These are phyloP conservation scores for Simmondsia chinensis DNA, from an alignment of 148 eudicot species.

Conservation along the genomic window DNA sequence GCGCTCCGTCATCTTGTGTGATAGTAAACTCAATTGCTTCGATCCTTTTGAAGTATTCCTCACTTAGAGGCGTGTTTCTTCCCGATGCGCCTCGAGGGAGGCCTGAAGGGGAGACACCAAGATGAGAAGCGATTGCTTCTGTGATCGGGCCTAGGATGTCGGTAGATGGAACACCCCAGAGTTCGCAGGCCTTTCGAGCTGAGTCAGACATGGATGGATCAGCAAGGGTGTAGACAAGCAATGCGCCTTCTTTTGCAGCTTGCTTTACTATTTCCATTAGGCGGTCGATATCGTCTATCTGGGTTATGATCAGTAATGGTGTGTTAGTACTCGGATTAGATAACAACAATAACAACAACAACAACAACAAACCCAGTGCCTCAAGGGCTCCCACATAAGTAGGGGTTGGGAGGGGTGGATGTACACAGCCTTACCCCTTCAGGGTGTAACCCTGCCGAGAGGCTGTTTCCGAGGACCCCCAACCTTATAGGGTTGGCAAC, in stretches of 20 bases:
- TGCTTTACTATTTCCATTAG: slow-evolving; percentile 71
- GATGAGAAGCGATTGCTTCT: slow-evolving; percentile 72
- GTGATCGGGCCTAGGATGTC: slow-evolving; percentile 81
- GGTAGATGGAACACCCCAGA: slow-evolving; percentile 62
- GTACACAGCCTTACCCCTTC: too few relatives aligned
- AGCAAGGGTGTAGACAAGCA: slow-evolving; percentile 82
- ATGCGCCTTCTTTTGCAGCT: slow-evolving; percentile 80
- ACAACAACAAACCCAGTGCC: too few relatives aligned
- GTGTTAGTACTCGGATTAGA: slow-evolving; percentile 1
- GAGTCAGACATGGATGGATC: slow-evolving; percentile 78
- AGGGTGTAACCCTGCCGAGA: too few relatives aligned
- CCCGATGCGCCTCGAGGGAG: slow-evolving; percentile 95
- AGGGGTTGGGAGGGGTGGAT: too few relatives aligned
- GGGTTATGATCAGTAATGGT: slow-evolving; percentile 1
- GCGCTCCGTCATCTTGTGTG: slow-evolving; percentile 95
- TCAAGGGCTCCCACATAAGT: too few relatives aligned
- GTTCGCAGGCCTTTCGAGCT: slow-evolving; percentile 63
- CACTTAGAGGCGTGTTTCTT: slow-evolving; percentile 32
- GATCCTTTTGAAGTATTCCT: slow-evolving; percentile 80
- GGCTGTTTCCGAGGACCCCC: too few relatives aligned
- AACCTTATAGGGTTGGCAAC: too few relatives aligned
- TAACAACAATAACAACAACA: too few relatives aligned
- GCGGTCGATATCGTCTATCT: slow-evolving; percentile 69
- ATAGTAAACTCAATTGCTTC: slow-evolving; percentile 95
- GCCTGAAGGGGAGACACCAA: slow-evolving; percentile 78